Evolutionary conservation across 1,139 yeast genomes (phyloP).

Genomic region (Geotrichum restrictum): DNA sequence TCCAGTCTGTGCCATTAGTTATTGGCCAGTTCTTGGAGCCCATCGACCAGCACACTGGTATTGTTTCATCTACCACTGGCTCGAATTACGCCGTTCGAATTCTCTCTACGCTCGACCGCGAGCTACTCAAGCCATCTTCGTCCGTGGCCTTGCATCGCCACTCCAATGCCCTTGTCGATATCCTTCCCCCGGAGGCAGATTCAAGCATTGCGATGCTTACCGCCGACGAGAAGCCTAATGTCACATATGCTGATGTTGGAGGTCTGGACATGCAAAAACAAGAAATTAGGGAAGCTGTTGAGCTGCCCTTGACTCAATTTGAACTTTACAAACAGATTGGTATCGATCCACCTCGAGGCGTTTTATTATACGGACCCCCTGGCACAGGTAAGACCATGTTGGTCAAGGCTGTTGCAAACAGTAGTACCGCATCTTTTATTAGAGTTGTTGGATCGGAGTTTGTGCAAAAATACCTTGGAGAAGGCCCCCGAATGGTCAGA

Average conservation of each 20-base stretch:
- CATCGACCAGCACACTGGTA: conserved; percentile 92
- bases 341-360: conserved; percentile 98
- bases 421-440: conserved; percentile 91
- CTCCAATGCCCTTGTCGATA: conserved; percentile 94
- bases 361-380: conserved; percentile 94
- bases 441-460: conserved; percentile 97
- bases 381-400: conserved; percentile 99
- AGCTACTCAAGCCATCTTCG: conserved; percentile 86
- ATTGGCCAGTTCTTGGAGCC: conserved; percentile 98
- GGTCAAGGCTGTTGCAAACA: conserved; percentile 97
- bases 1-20: conserved; percentile 94
- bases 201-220: conserved; percentile 93
- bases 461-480: conserved; percentile 96
- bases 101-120: conserved; percentile 89
- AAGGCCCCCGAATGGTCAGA: conserved; percentile 99
- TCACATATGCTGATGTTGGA: conserved; percentile 90
- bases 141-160: conserved; percentile 98
- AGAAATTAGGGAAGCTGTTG: conserved; percentile 97
- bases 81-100: conserved; percentile 95
- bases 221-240: conserved; percentile 83
- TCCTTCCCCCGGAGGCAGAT: conserved; percentile 97
- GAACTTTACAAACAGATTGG: conserved; percentile 96
- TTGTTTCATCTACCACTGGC: conserved; percentile 95
- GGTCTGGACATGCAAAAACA: conserved; percentile 99
- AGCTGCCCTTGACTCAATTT: conserved; percentile 91